Evolutionary conservation across 1,284 basidiomycete species (phyloP).

Genomic region (Chiua sp.): DNA sequence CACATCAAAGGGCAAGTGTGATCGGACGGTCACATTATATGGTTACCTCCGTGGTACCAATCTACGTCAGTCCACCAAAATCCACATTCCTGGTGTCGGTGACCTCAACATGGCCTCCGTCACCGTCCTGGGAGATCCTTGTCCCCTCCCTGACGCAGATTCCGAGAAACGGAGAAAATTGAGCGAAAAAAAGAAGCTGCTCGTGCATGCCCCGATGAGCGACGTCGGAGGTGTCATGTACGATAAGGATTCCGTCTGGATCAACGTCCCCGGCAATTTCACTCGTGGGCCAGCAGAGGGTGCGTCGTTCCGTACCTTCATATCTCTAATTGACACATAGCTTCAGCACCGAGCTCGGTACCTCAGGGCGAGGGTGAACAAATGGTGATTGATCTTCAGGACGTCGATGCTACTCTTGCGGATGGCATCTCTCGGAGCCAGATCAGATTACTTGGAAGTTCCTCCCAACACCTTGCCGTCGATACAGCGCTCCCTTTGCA

Average conservation of each 20-base stretch:
- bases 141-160: conserved; percentile 91
- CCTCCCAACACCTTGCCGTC: conserved; percentile 61
- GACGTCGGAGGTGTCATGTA: conserved; percentile 97
- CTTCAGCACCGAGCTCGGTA: conserved; percentile 43
- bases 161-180: conserved; percentile 93
- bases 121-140: conserved; percentile 87
- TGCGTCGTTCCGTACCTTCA: conserved; percentile 40
- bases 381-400: conserved; percentile 98
- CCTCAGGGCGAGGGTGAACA: conserved; percentile 91
- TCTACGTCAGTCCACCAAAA: conserved; percentile 79
- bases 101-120: conserved; percentile 82
- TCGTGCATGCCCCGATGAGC: conserved; percentile 98
- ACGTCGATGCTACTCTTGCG: conserved; percentile 82
- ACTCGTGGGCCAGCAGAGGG: conserved; percentile 71
- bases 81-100: conserved; percentile 96
- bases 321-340: conserved; percentile 14
- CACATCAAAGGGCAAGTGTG: conserved; percentile 81
- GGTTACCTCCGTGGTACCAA: conserved; percentile 96
- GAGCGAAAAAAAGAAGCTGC: conserved; percentile 92
- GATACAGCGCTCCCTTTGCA: conserved; percentile 13
- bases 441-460: conserved; percentile 88
- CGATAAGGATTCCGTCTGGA: conserved; percentile 98
- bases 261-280: conserved; percentile 97
- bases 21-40: conserved; percentile 92
- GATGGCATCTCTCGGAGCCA: conserved; percentile 83